phyloP scores from a whole-genome alignment of 2,329 filamentous ascomycete species.

The Fonsecaea pugnacius region DNA sequence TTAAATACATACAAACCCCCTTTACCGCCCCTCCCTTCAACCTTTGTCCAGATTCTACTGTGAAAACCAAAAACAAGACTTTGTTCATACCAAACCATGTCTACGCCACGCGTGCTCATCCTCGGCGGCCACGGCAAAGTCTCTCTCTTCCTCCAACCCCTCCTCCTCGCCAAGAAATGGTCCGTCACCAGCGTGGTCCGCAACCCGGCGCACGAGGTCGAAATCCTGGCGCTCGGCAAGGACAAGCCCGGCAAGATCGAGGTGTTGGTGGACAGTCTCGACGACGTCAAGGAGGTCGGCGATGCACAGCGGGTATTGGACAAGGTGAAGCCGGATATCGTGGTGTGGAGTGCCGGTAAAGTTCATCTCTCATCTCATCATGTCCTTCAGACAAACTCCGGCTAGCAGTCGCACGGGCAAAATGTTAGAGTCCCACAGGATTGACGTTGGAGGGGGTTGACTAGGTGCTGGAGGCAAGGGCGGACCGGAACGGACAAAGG shows the following conservation, averaged over 20 bases:
- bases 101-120: constrained; percentile 64
- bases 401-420: no score
- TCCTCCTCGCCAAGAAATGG: constrained; percentile 75
- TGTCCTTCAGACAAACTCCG: background rate
- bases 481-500: constrained; percentile 54
- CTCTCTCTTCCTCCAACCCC: constrained; percentile 72
- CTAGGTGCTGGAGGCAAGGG: constrained; percentile 61
- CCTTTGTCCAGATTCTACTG: no score
- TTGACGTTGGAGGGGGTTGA: constrained; percentile 7
- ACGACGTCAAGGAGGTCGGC: constrained; percentile 67
- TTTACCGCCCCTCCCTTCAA: no score
- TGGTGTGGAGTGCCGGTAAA: constrained; percentile 54
- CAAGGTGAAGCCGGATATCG: constrained; percentile 49
- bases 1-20: no score
- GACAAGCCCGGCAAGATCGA: constrained; percentile 66
- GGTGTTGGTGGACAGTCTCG: constrained; percentile 72
- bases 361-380: background rate
- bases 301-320: constrained; percentile 67
- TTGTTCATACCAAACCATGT: background rate
- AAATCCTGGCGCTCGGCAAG: constrained; percentile 66
- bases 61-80: no score
- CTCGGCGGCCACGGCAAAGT: constrained; percentile 83
- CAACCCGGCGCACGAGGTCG: constrained; percentile 66
- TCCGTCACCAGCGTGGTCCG: constrained; percentile 79
- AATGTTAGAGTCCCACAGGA: no score